Conservation (phyloP, 2,329 filamentous ascomycete genomes). For the Mycosphaerella arachidis region DNA sequence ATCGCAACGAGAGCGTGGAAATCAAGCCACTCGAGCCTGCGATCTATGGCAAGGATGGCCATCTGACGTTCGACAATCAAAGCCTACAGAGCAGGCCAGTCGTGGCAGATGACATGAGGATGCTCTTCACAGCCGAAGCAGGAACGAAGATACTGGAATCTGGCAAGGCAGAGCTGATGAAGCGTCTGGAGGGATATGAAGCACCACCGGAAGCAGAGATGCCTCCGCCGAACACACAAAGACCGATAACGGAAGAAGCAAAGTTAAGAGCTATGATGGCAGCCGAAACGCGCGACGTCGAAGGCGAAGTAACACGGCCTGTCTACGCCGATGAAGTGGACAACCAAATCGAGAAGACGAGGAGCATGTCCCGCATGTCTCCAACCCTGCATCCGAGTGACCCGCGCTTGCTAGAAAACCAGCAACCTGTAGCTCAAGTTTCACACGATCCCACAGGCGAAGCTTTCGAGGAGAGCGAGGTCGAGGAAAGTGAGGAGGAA, state of each 20-base stretch:
- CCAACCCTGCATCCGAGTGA: slow-evolving; percentile 11
- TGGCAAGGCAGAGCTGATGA: slow-evolving; percentile 49
- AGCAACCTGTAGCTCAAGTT: not conserved
- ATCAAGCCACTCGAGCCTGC: slow-evolving; percentile 23
- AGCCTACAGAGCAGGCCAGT: slow-evolving; percentile 19
- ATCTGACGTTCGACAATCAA: slow-evolving; percentile 22
- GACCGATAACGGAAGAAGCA: not conserved
- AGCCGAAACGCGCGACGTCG: slow-evolving; percentile 14
- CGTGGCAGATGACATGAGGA: slow-evolving; percentile 43
- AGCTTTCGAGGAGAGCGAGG: slow-evolving; percentile 1
- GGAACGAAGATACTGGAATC: slow-evolving; percentile 47
- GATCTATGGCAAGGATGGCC: slow-evolving; percentile 25
- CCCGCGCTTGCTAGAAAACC: slow-evolving; percentile 5
- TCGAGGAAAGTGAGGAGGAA: not conserved
- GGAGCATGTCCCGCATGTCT: slow-evolving; percentile 20
- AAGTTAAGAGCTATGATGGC: not conserved
- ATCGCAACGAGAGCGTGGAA: slow-evolving; percentile 22
- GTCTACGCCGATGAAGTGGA: slow-evolving; percentile 5
- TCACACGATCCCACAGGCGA: not conserved
- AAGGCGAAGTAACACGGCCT: slow-evolving; percentile 12
- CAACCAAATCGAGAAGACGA: slow-evolving; percentile 15
- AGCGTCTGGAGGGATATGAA: slow-evolving; percentile 45
- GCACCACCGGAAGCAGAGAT: slow-evolving; percentile 16
- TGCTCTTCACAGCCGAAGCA: slow-evolving; percentile 46
- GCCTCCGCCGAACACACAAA: slow-evolving; percentile 1